Evolutionary conservation across 805 yeast species (phyloP).

Genomic region (Cyberlindnera bimundalis): DNA sequence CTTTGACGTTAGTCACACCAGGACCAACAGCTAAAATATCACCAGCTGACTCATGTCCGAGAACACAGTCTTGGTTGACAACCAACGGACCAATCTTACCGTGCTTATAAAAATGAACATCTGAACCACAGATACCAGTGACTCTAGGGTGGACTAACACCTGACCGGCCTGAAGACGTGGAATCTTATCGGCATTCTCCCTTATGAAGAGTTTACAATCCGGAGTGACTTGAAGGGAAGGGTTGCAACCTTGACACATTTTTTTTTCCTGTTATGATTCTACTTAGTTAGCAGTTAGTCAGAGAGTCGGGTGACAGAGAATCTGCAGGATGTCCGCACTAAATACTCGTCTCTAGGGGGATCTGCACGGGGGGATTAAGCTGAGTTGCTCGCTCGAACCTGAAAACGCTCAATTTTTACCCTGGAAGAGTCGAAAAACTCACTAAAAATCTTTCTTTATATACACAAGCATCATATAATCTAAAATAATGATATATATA

Average conservation of each 20-base stretch:
- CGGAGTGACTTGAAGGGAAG: conserved; percentile 23
- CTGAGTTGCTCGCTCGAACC: conserved; percentile 1
- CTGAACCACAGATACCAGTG: conserved; percentile 76
- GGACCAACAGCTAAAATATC: conserved; percentile 46
- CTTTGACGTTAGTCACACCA: conserved; percentile 42
- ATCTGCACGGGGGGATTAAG: neutral
- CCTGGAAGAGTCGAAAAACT: too few species aligned
- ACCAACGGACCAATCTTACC: conserved; percentile 56
- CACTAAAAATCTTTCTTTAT: too few species aligned
- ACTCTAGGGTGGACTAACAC: conserved; percentile 35
- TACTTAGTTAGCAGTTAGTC: too few species aligned
- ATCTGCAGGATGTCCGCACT: neutral
- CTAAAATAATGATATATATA: too few species aligned
- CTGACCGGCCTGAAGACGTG: conserved; percentile 16
- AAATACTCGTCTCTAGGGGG: neutral
- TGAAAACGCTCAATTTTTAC: too few species aligned
- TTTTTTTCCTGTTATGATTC: too few species aligned
- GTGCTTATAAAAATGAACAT: conserved; percentile 63
- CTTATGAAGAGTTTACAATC: conserved; percentile 21
- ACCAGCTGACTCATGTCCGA: conserved; percentile 47
- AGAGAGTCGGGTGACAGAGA: neutral
- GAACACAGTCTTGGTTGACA: conserved; percentile 33
- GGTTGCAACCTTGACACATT: conserved; percentile 15
- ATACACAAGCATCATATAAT: too few species aligned
- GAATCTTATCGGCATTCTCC: conserved; percentile 13